phyloP scores from a whole-genome alignment of 805 yeast genomes.

The Wickerhamomyces chaumierensis region DNA sequence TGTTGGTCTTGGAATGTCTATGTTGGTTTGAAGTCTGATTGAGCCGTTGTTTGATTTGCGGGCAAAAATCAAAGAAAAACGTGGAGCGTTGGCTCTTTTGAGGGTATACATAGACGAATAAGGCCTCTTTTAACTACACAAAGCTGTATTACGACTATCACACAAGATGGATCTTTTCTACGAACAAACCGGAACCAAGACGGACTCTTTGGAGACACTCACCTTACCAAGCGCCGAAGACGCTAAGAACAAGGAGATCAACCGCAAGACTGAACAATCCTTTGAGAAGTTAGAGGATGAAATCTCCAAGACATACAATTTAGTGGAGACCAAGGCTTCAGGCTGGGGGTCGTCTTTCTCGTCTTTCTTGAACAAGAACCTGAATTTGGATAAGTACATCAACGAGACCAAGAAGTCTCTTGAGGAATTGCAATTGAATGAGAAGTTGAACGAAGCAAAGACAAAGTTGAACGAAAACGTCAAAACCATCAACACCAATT shows the following conservation, averaged over 20 bases:
- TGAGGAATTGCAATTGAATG: conserved; percentile 13
- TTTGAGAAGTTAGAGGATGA: conserved; percentile 41
- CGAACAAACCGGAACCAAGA: conserved; percentile 5
- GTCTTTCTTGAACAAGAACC: conserved; percentile 22
- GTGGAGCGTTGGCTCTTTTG: too few species aligned
- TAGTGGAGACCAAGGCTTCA: conserved; percentile 30
- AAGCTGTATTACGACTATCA: too few species aligned
- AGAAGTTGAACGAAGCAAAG: conserved; percentile 8
- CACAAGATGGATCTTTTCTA: conserved; percentile 17
- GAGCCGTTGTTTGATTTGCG: too few species aligned
- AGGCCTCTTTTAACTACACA: too few species aligned
- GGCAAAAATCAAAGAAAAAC: too few species aligned
- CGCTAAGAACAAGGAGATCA: conserved; percentile 14
- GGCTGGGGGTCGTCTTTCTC: conserved; percentile 22
- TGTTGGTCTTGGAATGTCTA: too few species aligned
- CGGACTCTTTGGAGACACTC: conserved; percentile 13
- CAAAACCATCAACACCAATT: conserved; percentile 6
- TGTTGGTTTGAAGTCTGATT: too few species aligned
- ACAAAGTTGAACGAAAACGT: conserved; percentile 6
- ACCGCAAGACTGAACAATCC: conserved; percentile 40
- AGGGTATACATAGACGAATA: too few species aligned
- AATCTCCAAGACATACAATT: conserved; percentile 36
- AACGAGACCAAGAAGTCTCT: conserved; percentile 14
- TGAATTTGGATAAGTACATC: conserved; percentile 25
- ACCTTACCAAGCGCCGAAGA: conserved; percentile 7